Conservation (phyloP, 441 rosid genomes). For the Corymbia citriodora region DNA sequence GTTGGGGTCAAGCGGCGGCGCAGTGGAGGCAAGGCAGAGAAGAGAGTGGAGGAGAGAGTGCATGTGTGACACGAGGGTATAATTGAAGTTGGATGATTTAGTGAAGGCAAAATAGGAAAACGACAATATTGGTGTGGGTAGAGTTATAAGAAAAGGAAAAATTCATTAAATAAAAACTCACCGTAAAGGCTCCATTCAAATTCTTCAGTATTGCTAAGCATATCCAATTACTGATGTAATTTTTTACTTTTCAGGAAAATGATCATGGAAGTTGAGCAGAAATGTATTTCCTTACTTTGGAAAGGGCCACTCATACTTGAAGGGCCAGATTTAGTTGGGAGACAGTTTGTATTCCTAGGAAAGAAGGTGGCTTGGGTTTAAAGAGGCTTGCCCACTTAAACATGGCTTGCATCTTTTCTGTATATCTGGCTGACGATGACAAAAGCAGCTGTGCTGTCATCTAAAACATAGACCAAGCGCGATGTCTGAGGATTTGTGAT, state of each 20-base stretch:
- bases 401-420: background rate
- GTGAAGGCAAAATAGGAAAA: background rate
- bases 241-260: background rate
- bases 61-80: rapidly evolving
- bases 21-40: background rate
- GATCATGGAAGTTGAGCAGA: background rate
- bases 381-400: background rate
- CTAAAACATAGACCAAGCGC: background rate
- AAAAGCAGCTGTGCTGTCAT: background rate
- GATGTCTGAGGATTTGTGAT: background rate
- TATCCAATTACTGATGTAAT: background rate
- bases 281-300: background rate
- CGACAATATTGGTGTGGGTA: background rate
- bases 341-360: background rate
- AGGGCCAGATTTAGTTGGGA: background rate
- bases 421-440: background rate
- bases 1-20: background rate
- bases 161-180: background rate
- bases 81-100: background rate
- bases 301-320: background rate
- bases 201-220: background rate
- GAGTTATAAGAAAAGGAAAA: background rate
- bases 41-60: background rate
- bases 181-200: background rate
- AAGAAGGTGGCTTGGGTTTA: background rate